Evolutionary conservation across 176 grass and related monocot species (phyloP).

Genomic region (Pontederia paniculata): DNA sequence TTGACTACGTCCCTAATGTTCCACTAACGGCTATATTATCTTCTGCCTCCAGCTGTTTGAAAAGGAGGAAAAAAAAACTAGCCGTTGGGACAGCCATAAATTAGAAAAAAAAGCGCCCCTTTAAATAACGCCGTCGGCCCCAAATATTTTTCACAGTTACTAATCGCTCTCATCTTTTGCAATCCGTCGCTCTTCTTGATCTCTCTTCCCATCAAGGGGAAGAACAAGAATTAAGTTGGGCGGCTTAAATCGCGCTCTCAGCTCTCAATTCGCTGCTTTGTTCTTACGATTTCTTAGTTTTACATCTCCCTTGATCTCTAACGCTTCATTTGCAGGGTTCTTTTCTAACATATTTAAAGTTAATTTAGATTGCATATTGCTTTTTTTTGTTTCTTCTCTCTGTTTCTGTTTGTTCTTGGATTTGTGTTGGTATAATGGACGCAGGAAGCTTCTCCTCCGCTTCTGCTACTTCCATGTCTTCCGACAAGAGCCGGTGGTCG

Average conservation of each 20-base stretch:
- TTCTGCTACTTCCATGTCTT: conserved; percentile 27
- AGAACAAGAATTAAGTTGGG: neutral
- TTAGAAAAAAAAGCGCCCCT: neutral
- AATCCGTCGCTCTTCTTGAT: no score
- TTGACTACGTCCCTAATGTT: no score
- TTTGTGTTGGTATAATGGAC: conserved; percentile 39
- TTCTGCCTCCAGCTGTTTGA: neutral
- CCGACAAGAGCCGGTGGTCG: conserved; percentile 26
- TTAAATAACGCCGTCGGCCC: neutral
- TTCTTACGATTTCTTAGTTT: neutral
- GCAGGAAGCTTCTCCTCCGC: conserved; percentile 20
- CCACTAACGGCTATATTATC: neutral
- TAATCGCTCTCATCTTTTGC: no score
- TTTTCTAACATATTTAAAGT: neutral
- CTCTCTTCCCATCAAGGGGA: no score
- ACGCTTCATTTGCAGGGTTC: conserved; percentile 19
- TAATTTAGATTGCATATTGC: neutral
- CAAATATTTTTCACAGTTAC: neutral
- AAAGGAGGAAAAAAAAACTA: neutral
- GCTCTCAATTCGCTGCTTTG: conserved; percentile 3
- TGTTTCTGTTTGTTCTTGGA: conserved; percentile 1
- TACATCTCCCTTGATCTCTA: conserved; percentile 1
- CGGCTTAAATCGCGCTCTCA: neutral
- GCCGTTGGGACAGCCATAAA: neutral
- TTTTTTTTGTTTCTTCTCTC: conserved; percentile 1